Base-by-base conservation (phyloP, 2,329 filamentous ascomycete species). In the Aspergillus calidoustus region DNA sequence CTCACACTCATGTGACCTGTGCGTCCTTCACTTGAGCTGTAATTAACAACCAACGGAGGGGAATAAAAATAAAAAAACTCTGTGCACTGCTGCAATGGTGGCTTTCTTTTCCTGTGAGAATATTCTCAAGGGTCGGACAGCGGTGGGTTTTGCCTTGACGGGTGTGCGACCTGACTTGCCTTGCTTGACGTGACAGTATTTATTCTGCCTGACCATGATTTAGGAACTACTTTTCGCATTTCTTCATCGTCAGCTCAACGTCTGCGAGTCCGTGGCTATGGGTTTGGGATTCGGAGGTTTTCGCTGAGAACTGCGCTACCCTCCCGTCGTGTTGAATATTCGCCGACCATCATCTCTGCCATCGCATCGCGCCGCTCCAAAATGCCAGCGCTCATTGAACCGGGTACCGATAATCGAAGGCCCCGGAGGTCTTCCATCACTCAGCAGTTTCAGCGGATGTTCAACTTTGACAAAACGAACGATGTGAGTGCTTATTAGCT, bases 391-490 rank as follows among this genome's bases (percentile, higher is more conserved):
- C 60, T 54, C 19, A 55, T 57, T 46, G 60, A 61, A 22, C 47
- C 60, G 15, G 54, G 31, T 38, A 52, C n/a, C 19, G 62, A 62
- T 22, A 57, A 30, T 13, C 56, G 28, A 53, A 66, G 64, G 46
- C 60, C 62, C 48, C 66, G 66, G 28, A 64, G 68, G 54, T 57
- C 62, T n/a, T 71, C 68, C 9, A 60, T 71, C 51, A 64, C 69
- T 17, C 59, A 65, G 41, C 67, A 68, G 13, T 38, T 71, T 22
- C 68, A 70, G 30, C 67, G 69, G 25, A 61, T 69, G 41, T 60
- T 70, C 9, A 64, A 62, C 59, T 25, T 62, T 19, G 66, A 69
- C 28, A 68, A 60, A 54, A 28, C 50, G 31, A 59, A 43, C 13
- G 60, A 60, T 61, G 66, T 71, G 59, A 66, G 68, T 58, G 25